Evolutionary conservation across 129 eudicot species (phyloP).

Genomic region (Helianthus tuberosus): DNA sequence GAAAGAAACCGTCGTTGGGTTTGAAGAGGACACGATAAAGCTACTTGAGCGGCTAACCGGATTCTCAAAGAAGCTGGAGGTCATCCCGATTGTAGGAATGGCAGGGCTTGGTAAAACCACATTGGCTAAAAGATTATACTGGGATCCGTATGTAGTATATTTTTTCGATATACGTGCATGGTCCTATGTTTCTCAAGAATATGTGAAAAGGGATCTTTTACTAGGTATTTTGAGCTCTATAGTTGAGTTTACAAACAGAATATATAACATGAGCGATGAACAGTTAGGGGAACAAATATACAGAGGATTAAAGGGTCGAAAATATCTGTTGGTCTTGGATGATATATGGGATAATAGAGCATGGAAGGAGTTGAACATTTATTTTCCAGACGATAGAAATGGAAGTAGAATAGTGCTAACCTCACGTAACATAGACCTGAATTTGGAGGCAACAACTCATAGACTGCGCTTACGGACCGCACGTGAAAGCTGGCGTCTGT

Average conservation of each 20-base stretch:
- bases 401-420: conserved; percentile 40
- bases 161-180: conserved; percentile 38
- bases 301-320: conserved; percentile 29
- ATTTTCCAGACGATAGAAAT: conserved; percentile 38
- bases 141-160: conserved; percentile 22
- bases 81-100: conserved; percentile 52
- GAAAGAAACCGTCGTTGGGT: conserved; percentile 39
- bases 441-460: conserved; percentile 12
- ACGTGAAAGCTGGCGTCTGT: conserved; percentile 40
- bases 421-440: conserved; percentile 17
- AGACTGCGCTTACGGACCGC: conserved; percentile 17
- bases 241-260: conserved; percentile 1
- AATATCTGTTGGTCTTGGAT: conserved; percentile 46
- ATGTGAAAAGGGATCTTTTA: conserved; percentile 33
- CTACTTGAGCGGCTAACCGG: conserved; percentile 34
- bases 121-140: conserved; percentile 38
- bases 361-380: conserved; percentile 31
- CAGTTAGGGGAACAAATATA: conserved; percentile 29
- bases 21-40: conserved; percentile 38
- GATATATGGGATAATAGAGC: conserved; percentile 39
- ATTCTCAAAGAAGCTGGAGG: conserved; percentile 20
- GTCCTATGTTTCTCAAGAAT: conserved; percentile 38
- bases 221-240: conserved; percentile 24
- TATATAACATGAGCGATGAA: conserved; percentile 26
- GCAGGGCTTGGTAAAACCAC: conserved; percentile 55